Evolutionary conservation across 139 green algal species (phyloP).

Genomic region (Axilococcus clingmanii): DNA sequence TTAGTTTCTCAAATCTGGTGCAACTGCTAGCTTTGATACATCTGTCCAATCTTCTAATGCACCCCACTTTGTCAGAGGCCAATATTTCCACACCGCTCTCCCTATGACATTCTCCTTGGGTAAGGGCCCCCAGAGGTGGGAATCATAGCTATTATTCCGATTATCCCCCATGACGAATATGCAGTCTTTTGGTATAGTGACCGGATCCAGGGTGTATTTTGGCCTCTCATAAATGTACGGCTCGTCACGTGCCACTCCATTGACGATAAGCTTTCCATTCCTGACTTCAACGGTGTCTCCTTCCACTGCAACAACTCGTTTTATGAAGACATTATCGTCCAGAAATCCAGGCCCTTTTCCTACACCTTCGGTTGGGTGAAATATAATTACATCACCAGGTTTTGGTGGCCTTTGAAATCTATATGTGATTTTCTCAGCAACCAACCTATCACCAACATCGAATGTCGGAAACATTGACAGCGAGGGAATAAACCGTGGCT

Average conservation of each 20-base stretch:
- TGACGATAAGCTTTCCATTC: slow-evolving; percentile 74
- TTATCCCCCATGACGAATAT: slow-evolving; percentile 99
- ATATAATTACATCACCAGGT: slow-evolving; percentile 90
- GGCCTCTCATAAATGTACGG: slow-evolving; percentile 77
- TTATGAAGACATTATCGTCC: slow-evolving; percentile 93
- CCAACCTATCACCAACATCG: slow-evolving; percentile 90
- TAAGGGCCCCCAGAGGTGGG: slow-evolving; percentile 92
- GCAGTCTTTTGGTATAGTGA: slow-evolving; percentile 51
- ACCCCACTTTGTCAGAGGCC: slow-evolving; percentile 71
- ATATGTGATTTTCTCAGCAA: slow-evolving; percentile 97
- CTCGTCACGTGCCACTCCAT: slow-evolving; percentile 64
- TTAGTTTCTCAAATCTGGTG: neutral
- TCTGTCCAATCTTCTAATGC: slow-evolving; percentile 45
- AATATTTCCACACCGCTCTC: slow-evolving; percentile 85
- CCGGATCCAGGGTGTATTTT: slow-evolving; percentile 49
- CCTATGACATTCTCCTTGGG: slow-evolving; percentile 79
- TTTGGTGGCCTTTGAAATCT: slow-evolving; percentile 53
- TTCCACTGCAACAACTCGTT: slow-evolving; percentile 83
- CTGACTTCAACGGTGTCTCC: slow-evolving; percentile 54
- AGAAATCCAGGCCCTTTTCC: slow-evolving; percentile 25
- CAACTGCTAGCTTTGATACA: slow-evolving; percentile 2
- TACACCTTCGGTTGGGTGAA: slow-evolving; percentile 60
- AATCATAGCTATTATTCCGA: slow-evolving; percentile 98
- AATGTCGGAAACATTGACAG: slow-evolving; percentile 97
- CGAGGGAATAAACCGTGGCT: slow-evolving; percentile 96